These are phyloP conservation scores for Striga hermonthica DNA, from an alignment of 305 asterid genomes.

Conservation along the genomic window DNA sequence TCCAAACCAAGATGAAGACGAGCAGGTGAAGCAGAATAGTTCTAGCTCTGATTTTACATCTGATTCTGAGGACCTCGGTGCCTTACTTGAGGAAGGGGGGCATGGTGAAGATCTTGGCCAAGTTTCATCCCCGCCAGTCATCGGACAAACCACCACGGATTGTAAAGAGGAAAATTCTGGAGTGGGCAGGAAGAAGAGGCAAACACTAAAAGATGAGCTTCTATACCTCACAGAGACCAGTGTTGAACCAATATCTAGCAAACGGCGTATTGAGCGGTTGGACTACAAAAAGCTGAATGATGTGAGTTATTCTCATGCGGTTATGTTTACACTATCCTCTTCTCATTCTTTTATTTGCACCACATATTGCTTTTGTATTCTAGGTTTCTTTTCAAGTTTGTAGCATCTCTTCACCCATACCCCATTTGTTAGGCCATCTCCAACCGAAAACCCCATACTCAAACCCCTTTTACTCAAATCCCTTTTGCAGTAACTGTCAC, in stretches of 20 bases:
- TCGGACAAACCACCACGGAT: constrained; percentile 18
- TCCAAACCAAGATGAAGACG: constrained; percentile 38
- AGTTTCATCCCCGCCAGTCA: constrained; percentile 28
- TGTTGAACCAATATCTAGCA: constrained; percentile 50
- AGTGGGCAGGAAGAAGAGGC: constrained; percentile 40
- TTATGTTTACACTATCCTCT: constrained; percentile 3
- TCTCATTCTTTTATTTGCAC: constrained; percentile 18
- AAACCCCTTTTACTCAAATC: no score
- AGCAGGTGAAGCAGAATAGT: constrained; percentile 47
- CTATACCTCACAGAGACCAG: constrained; percentile 52
- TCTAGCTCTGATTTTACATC: constrained; percentile 91
- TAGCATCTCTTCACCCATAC: constrained; percentile 24
- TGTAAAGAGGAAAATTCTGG: constrained; percentile 32
- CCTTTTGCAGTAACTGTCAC: no score
- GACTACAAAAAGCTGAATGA: constrained; percentile 80
- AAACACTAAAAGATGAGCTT: constrained; percentile 52
- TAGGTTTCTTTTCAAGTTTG: constrained; percentile 13
- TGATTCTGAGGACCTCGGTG: constrained; percentile 83
- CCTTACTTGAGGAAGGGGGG: constrained; percentile 42
- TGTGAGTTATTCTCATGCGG: constrained; percentile 51
- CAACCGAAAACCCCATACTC: no score
- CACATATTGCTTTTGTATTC: not conserved
- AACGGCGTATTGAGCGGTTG: constrained; percentile 67
- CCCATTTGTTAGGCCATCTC: no score
- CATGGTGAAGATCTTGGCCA: constrained; percentile 37